Evolutionary conservation across 345 rosid species (phyloP), one percentile per base, ranked within the genome.

Genomic region (Arabidopsis suecica): DNA sequence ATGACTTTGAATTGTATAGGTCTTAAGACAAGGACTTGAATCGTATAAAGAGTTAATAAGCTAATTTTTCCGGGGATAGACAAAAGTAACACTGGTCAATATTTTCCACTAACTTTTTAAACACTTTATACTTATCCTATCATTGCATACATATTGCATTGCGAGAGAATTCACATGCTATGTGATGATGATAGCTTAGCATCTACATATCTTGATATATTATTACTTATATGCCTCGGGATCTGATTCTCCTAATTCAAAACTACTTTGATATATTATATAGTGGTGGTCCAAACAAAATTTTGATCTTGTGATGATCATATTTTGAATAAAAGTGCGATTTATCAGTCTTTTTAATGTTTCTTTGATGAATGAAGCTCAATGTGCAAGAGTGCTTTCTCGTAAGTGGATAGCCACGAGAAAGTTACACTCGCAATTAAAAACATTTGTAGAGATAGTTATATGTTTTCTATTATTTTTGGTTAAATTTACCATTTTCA

Each of bases 231-330:
- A 32, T 64, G 33, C 48, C 60, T 75, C 7, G 73, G 74, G 73
- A 68, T 75, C 73, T 75, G 74, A 40, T 68, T 68, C 30, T 30
- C 13, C 1, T 28, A 18, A 60, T 45, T 59, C 13, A 8, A 56
- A 5, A 8, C 12, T 36, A 59, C 36, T 49, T 45, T 68, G 30
- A 8, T 9, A 9, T 75, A 33, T 33, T 40, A 30, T 60, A 50
- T 57, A 18, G 44, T 51, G 20, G 79, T 75, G 79, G 79, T 75
- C 79, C 79, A 75, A 75, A 75, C 79, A 75, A 75, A 68, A 18
- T 49, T 51, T 37, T 59, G 59, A 75, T 75, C 38, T 41, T 59
- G 69, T 68, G 63, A 75, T 67, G 62, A 61, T 68, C 11, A 61
- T 41, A 48, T 13, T 50, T 75, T 45, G 50, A 68, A 25, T 41